Evolutionary conservation across 148 eudicot species (phyloP).

Genomic region (Bassia scoparia): DNA sequence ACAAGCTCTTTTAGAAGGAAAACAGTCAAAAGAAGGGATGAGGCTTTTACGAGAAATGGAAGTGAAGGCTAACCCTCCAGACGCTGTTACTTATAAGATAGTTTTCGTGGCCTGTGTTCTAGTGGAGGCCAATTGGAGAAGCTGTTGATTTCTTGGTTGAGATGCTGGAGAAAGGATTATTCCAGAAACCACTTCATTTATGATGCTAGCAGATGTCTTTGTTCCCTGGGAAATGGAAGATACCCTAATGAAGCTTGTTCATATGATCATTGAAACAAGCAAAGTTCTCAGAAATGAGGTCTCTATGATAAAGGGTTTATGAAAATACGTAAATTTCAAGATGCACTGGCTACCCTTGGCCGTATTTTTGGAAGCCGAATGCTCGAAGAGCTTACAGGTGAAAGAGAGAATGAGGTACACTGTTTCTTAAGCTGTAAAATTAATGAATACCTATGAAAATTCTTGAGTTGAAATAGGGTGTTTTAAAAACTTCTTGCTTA

Average conservation of each 20-base stretch:
- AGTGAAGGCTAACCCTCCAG: conserved; percentile 71
- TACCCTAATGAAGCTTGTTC: conserved; percentile 57
- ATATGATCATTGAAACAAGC: conserved; percentile 59
- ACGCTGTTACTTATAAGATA: conserved; percentile 58
- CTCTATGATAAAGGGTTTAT: conserved; percentile 71
- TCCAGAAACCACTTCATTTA: conserved; percentile 67
- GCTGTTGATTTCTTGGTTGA: conserved; percentile 77
- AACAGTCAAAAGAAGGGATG: conserved; percentile 59
- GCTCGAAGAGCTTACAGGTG: conserved; percentile 27
- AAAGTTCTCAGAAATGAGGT: conserved; percentile 60
- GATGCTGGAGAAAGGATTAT: conserved; percentile 63
- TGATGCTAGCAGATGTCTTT: conserved; percentile 89
- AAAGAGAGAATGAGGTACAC: conserved; percentile 1
- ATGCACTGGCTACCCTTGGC: conserved; percentile 72
- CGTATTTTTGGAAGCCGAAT: conserved; percentile 47
- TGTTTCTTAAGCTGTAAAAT: neutral
- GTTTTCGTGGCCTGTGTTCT: conserved; percentile 82
- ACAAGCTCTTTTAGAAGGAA: conserved; percentile 60
- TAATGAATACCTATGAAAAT: neutral
- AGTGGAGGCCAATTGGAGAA: conserved; percentile 84
- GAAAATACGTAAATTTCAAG: conserved; percentile 76
- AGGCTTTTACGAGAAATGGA: conserved; percentile 80
- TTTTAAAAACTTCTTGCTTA: neutral
- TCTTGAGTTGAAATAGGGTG: neutral
- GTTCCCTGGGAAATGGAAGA: conserved; percentile 77